Evolutionary conservation across 2,329 filamentous ascomycete genomes (phyloP).

Genomic region (Westerdykella ornata): DNA sequence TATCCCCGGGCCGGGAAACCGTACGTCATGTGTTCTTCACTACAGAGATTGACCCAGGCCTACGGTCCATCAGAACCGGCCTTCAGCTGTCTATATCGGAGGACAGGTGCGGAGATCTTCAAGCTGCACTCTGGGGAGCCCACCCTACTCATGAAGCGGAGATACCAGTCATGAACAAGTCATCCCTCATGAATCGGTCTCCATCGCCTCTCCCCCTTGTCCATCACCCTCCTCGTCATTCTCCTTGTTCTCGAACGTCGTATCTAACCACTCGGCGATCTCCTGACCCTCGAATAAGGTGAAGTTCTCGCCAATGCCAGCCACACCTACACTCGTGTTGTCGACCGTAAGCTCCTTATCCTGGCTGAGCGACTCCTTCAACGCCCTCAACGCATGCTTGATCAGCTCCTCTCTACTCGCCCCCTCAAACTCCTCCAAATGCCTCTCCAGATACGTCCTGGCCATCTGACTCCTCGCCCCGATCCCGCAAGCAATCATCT

Average conservation of each 20-base stretch:
- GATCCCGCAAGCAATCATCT: constrained; percentile 95
- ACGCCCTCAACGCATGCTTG: constrained; percentile 77
- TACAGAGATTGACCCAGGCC: too few relatives aligned
- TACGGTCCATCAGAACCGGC: too few relatives aligned
- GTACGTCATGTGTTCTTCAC: too few relatives aligned
- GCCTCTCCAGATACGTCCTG: constrained; percentile 88
- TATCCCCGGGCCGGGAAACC: too few relatives aligned
- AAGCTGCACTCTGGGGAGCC: too few relatives aligned
- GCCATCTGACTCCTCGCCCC: constrained; percentile 97
- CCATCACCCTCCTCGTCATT: constrained; percentile 26
- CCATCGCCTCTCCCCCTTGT: constrained; percentile 47
- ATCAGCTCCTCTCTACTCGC: constrained; percentile 79
- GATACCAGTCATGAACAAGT: too few relatives aligned
- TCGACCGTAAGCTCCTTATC: constrained; percentile 97
- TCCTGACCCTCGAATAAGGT: constrained; percentile 86
- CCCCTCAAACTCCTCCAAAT: constrained; percentile 74
- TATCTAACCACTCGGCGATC: constrained; percentile 78
- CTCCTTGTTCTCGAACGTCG: constrained; percentile 47
- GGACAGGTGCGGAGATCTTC: too few relatives aligned
- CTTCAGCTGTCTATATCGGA: too few relatives aligned
- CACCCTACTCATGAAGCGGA: too few relatives aligned
- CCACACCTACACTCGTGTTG: constrained; percentile 87
- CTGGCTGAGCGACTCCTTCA: constrained; percentile 94
- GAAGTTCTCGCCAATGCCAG: constrained; percentile 73
- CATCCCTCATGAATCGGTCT: constrained; percentile 44